Evolutionary conservation across 805 yeast species (phyloP).

Genomic region (Tetrapisispora taiwanensis): DNA sequence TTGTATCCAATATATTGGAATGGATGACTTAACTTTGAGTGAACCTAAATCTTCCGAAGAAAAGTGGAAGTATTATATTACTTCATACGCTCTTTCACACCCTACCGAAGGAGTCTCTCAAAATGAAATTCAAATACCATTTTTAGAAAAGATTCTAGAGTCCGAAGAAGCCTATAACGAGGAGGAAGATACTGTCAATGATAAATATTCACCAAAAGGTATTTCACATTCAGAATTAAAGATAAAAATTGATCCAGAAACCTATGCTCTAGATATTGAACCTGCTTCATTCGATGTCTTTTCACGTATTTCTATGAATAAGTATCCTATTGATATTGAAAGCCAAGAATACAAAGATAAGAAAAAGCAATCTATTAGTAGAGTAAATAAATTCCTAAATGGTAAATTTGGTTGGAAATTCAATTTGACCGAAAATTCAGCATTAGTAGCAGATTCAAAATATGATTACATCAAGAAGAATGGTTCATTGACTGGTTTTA

Average conservation of each 20-base stretch:
- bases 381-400: constrained; percentile 34
- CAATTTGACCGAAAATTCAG: constrained; percentile 31
- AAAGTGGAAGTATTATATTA: constrained; percentile 85
- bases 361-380: constrained; percentile 27
- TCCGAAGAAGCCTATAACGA: constrained; percentile 44
- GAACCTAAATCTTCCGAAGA: constrained; percentile 63
- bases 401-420: constrained; percentile 51
- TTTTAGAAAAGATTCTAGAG: constrained; percentile 50
- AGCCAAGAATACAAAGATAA: constrained; percentile 23
- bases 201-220: constrained; percentile 38
- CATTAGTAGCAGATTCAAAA: constrained; percentile 19
- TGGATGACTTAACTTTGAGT: constrained; percentile 79
- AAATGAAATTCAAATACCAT: constrained; percentile 67
- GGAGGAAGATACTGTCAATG: constrained; percentile 18
- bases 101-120: constrained; percentile 94
- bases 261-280: constrained; percentile 75
- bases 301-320: constrained; percentile 47
- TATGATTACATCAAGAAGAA: constrained; percentile 13
- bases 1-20: constrained; percentile 70
- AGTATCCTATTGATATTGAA: constrained; percentile 20
- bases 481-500: constrained; percentile 13
- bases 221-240: constrained; percentile 57
- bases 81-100: constrained; percentile 86
- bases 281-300: constrained; percentile 71
- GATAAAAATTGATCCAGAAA: constrained; percentile 68